A percentile compares a stretch with the other conserved stretches of the same genome.
Evolutionary conservation across 176 grass and related monocot genomes (phyloP).

Genomic region (Cenchrus americanus): DNA sequence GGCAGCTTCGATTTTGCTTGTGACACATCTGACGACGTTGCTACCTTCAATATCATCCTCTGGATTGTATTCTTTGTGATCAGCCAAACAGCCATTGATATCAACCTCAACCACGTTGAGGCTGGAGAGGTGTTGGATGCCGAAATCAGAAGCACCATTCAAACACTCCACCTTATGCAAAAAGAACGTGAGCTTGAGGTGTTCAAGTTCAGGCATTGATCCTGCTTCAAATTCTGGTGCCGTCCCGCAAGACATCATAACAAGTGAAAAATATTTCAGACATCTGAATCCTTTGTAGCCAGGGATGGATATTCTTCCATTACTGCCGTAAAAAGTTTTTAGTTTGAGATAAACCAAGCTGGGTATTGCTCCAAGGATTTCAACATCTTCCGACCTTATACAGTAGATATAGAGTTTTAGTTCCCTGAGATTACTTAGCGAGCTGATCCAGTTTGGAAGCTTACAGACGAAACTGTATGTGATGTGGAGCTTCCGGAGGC

Average conservation of each 20-base stretch:
- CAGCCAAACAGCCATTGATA: neutral
- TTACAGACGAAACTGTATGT: no score
- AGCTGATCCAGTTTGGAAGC: no score
- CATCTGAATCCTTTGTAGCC: neutral
- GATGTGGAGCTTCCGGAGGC: no score
- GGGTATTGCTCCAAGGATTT: no score
- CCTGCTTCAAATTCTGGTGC: conserved; percentile 15
- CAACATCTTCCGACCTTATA: no score
- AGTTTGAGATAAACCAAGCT: no score
- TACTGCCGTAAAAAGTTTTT: neutral
- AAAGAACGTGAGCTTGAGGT: neutral
- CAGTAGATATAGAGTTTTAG: no score
- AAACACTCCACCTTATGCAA: conserved; percentile 2
- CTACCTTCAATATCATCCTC: no score
- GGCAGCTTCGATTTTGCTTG: no score
- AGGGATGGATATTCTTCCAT: neutral
- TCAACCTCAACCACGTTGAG: neutral
- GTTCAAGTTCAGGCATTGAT: neutral
- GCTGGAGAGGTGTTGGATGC: conserved; percentile 21
- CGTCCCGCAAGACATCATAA: conserved; percentile 1
- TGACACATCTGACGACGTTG: no score
- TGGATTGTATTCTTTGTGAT: no score
- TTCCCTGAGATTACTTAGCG: no score
- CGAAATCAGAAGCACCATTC: conserved; percentile 22
- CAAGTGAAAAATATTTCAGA: conserved; percentile 12